Evolutionary conservation across 2,329 filamentous ascomycete species (phyloP).

Genomic region (Cercospora sesami): DNA sequence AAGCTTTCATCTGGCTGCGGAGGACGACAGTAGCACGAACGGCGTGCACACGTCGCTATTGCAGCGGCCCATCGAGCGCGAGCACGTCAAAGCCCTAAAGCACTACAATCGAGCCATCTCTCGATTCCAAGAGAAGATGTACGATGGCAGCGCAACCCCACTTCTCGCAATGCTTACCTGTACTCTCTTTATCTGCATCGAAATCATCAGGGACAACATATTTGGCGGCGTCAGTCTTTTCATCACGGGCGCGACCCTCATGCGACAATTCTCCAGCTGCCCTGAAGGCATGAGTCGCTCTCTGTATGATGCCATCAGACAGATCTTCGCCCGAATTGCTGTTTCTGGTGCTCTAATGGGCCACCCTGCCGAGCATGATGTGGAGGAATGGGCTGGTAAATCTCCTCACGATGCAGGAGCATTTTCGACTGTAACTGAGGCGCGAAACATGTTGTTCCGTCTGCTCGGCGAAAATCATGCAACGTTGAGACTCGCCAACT

Average conservation of each 20-base stretch:
- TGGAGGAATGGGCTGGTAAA: slow-evolving; percentile 5
- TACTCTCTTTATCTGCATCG: slow-evolving; percentile 34
- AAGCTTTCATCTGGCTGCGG: slow-evolving; percentile 12
- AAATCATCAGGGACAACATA: slow-evolving; percentile 31
- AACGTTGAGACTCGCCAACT: background rate
- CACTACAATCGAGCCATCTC: slow-evolving; percentile 34
- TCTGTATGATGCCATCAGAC: slow-evolving; percentile 17
- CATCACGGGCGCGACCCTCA: slow-evolving; percentile 24
- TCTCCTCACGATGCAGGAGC: background rate
- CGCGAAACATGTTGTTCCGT: slow-evolving; percentile 7
- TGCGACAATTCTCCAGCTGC: slow-evolving; percentile 18
- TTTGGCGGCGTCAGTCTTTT: slow-evolving; percentile 29
- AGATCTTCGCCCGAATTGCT: slow-evolving; percentile 26
- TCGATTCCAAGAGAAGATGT: slow-evolving; percentile 17
- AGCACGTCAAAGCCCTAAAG: slow-evolving; percentile 23
- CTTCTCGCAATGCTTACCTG: slow-evolving; percentile 32
- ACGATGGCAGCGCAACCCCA: slow-evolving; percentile 18
- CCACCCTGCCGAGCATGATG: slow-evolving; percentile 6
- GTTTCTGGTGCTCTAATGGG: slow-evolving; percentile 26
- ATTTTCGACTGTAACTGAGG: background rate
- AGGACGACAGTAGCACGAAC: background rate
- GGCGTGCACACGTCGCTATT: slow-evolving; percentile 10
- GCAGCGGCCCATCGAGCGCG: slow-evolving; percentile 15
- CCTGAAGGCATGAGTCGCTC: slow-evolving; percentile 6
- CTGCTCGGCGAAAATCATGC: slow-evolving; percentile 9